Conservation (phyloP, 192 early-diverging fungal genomes). For the Chytriomyces sp. region DNA sequence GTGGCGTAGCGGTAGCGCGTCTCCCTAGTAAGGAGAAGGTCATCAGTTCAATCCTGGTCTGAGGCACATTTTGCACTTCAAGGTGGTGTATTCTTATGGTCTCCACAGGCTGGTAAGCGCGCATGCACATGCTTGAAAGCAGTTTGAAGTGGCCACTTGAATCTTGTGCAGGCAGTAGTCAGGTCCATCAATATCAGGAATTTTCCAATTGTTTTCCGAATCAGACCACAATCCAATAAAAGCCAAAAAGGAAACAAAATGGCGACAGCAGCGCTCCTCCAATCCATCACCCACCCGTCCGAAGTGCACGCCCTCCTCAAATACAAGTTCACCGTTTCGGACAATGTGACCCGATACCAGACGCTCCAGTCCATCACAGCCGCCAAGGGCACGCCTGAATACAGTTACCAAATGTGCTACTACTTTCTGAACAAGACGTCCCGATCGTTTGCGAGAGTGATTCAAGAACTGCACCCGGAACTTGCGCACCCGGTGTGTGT, state of each 20-base stretch:
- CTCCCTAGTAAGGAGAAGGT: too few species aligned
- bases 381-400: slow-evolving; percentile 54
- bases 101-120: too few species aligned
- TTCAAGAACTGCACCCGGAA: slow-evolving; percentile 67
- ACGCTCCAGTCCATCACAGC: slow-evolving; percentile 60
- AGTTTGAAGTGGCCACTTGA: too few species aligned
- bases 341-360: slow-evolving; percentile 39
- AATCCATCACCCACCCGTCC: slow-evolving; percentile 67
- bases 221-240: too few species aligned
- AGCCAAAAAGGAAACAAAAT: slow-evolving; percentile 8
- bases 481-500: slow-evolving; percentile 76
- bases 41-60: too few species aligned
- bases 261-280: slow-evolving; percentile 24
- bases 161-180: too few species aligned
- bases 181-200: too few species aligned
- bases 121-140: too few species aligned
- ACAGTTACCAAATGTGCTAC: slow-evolving; percentile 73
- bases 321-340: slow-evolving; percentile 42
- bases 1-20: too few species aligned
- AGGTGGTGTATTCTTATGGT: too few species aligned
- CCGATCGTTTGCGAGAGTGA: slow-evolving; percentile 95
- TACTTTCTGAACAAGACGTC: slow-evolving; percentile 92
- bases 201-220: too few species aligned
- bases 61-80: too few species aligned
- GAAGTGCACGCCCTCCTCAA: slow-evolving; percentile 83